Conservation (phyloP, 75 land plant genomes). For the Sequoia sempervirens region DNA sequence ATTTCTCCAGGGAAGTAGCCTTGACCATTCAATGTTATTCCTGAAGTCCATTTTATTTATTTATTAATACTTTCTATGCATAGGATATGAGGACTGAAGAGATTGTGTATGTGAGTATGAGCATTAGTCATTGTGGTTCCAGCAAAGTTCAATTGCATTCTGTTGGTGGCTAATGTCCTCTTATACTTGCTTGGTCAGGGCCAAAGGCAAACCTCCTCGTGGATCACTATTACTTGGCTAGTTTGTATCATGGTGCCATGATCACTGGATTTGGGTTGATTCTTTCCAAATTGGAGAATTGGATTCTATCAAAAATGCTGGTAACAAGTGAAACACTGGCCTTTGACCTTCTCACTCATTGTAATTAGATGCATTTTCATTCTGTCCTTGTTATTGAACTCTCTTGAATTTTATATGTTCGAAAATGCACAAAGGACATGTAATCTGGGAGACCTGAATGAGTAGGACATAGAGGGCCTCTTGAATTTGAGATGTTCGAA, state of each 20-base stretch:
- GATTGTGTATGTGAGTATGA: not conserved
- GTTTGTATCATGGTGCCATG: constrained; percentile 81
- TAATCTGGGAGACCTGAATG: not conserved
- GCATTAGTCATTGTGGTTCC: not conserved
- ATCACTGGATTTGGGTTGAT: constrained; percentile 75
- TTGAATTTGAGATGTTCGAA: not conserved
- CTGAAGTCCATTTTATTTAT: not conserved
- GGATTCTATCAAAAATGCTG: constrained; percentile 25
- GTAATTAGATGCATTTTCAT: not conserved
- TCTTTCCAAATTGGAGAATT: constrained; percentile 41
- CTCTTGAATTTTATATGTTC: constrained; percentile 1
- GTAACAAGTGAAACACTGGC: constrained; percentile 26
- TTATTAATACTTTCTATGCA: not conserved
- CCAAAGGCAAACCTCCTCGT: constrained; percentile 33
- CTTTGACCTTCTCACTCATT: no score
- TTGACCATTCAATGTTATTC: not conserved
- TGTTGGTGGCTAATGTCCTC: not conserved
- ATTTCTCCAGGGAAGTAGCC: not conserved
- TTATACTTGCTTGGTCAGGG: constrained; percentile 13
- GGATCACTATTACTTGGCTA: constrained; percentile 78
- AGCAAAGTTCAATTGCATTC: not conserved
- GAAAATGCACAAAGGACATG: not conserved
- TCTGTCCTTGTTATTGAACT: not conserved
- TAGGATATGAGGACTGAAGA: not conserved
- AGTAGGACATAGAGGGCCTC: not conserved